A percentile compares a stretch with the other conserved stretches of the same genome.
These are phyloP conservation scores for Phytophthora lateralis DNA, from an alignment of 352 stramenopile species.

Conservation along the genomic window DNA sequence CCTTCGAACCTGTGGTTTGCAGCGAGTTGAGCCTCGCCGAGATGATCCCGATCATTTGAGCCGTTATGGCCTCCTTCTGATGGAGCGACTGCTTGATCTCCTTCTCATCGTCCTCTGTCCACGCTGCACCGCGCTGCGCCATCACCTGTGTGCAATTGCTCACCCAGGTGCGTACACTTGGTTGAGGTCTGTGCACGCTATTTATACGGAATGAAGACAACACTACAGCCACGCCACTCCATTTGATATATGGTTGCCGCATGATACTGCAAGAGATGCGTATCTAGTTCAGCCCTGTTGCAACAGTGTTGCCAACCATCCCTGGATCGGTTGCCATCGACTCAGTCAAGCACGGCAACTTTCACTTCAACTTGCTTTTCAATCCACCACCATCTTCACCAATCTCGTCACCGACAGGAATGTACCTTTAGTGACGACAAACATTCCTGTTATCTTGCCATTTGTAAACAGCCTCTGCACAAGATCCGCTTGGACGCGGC, in stretches of 20 bases:
- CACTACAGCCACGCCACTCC: not conserved
- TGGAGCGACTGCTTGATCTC: constrained; percentile 64
- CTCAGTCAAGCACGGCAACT: not conserved
- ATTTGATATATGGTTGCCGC: not conserved
- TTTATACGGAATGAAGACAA: constrained; percentile 1
- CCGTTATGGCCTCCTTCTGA: constrained; percentile 78
- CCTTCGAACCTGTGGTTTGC: constrained; percentile 53
- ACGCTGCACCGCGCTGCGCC: constrained; percentile 27
- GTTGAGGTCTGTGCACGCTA: not conserved
- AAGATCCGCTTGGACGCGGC: not conserved
- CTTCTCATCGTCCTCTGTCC: constrained; percentile 41
- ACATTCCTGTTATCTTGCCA: not conserved
- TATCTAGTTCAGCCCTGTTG: no score
- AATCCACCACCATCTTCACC: not conserved
- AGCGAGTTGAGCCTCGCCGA: constrained; percentile 67
- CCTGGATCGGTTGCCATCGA: no score
- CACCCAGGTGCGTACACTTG: not conserved
- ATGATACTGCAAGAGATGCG: no score
- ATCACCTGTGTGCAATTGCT: constrained; percentile 11
- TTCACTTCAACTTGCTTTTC: constrained; percentile 1
- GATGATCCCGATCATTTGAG: constrained; percentile 86
- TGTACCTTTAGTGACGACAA: not conserved
- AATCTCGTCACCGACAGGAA: not conserved
- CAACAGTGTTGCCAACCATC: no score
- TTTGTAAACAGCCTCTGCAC: not conserved